Evolutionary conservation across 176 grass and related monocot genomes (phyloP).

Genomic region (Eleusine coracana): DNA sequence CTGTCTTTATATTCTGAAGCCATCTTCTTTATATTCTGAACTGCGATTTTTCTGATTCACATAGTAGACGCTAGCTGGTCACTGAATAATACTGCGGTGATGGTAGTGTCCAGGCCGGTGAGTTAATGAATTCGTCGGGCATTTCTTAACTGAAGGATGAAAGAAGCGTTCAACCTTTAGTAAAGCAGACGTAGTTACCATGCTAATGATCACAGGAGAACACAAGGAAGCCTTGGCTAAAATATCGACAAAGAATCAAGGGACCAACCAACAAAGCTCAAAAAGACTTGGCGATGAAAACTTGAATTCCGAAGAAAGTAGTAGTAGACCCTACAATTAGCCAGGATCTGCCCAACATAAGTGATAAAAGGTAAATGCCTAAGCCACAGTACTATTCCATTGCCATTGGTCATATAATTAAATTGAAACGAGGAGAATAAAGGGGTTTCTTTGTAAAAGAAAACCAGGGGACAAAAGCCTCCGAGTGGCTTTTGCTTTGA

Average conservation of each 20-base stretch:
- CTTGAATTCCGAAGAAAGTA: not conserved
- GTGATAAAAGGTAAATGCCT: not conserved
- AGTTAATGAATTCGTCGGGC: not conserved
- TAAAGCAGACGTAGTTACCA: slow-evolving; percentile 26
- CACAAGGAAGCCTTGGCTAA: not conserved
- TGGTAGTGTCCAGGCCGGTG: not conserved
- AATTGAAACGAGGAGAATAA: slow-evolving; percentile 51
- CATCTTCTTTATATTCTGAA: not conserved
- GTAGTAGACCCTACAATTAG: slow-evolving; percentile 12
- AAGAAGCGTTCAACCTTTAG: slow-evolving; percentile 38
- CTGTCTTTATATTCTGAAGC: not conserved
- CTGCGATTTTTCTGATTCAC: not conserved
- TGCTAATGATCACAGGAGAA: slow-evolving; percentile 15
- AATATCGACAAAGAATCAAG: slow-evolving; percentile 5
- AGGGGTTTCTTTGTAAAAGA: slow-evolving; percentile 53
- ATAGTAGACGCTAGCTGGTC: slow-evolving; percentile 26
- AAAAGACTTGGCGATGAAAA: not conserved
- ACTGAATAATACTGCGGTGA: not conserved
- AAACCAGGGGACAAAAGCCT: slow-evolving; percentile 50
- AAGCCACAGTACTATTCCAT: not conserved
- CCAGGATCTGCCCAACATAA: not conserved
- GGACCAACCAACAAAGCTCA: not conserved
- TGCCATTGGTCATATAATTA: slow-evolving; percentile 14
- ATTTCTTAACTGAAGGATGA: slow-evolving; percentile 4
- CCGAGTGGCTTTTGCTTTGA: slow-evolving; percentile 56